Percentiles rank a stretch among this genome's conserved stretches.
These are phyloP conservation scores for Beauveria sp. DNA, from an alignment of 2,329 filamentous ascomycete genomes.

Conservation along the genomic window DNA sequence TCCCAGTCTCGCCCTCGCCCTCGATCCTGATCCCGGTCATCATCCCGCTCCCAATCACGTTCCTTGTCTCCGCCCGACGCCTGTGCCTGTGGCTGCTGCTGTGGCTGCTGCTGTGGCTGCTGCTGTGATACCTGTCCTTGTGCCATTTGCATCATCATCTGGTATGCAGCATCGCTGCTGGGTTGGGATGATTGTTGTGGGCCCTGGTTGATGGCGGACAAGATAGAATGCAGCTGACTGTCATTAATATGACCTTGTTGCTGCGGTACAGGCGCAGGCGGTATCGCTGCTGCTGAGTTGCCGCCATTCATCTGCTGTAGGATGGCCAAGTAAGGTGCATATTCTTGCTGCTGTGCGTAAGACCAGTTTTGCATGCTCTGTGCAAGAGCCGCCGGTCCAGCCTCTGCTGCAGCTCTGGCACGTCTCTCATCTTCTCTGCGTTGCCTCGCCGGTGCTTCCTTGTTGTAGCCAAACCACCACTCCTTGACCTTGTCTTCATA, in stretches of 20 bases:
- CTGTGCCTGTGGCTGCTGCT: slow-evolving; percentile 12
- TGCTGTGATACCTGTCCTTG: slow-evolving; percentile 28
- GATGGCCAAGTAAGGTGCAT: slow-evolving; percentile 35
- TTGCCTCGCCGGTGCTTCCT: slow-evolving; percentile 30
- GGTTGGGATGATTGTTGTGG: slow-evolving; percentile 17
- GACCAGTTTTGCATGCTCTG: slow-evolving; percentile 35
- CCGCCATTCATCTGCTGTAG: slow-evolving; percentile 33
- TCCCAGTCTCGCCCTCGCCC: slow-evolving; percentile 21
- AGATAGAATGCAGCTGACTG: slow-evolving; percentile 35
- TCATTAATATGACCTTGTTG: slow-evolving; percentile 27
- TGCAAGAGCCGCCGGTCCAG: slow-evolving; percentile 21
- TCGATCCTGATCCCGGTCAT: neutral
- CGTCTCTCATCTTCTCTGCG: slow-evolving; percentile 32
- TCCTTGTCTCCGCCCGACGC: slow-evolving; percentile 17
- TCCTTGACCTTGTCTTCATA: slow-evolving; percentile 40
- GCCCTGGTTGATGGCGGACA: slow-evolving; percentile 35
- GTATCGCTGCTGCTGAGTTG: slow-evolving; percentile 17
- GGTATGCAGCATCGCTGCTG: slow-evolving; percentile 16
- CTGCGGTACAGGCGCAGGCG: slow-evolving; percentile 13
- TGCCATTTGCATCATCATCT: slow-evolving; percentile 34
- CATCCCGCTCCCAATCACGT: slow-evolving; percentile 21
- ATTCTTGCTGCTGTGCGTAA: slow-evolving; percentile 33
- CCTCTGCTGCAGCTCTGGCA: slow-evolving; percentile 26
- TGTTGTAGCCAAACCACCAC: slow-evolving; percentile 45
- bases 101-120: slow-evolving; percentile 7